phyloP scores from a whole-genome alignment of 75 land plant species.

The Pinus tabuliformis region DNA sequence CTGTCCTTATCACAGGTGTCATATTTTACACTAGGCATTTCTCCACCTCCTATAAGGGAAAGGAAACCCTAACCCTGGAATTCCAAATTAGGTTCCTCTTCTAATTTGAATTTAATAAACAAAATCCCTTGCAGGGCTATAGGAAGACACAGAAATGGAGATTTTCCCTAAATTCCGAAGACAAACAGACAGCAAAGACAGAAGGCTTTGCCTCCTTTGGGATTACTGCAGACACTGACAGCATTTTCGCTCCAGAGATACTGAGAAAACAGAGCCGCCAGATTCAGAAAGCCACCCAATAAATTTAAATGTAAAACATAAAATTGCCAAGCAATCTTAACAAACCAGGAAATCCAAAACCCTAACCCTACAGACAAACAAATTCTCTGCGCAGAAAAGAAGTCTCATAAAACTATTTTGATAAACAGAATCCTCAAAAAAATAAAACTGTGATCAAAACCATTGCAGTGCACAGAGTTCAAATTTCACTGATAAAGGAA shows the following conservation, averaged over 20 bases:
- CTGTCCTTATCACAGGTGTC: slow-evolving; percentile 11
- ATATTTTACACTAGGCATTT: not conserved
- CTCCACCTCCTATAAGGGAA: not conserved
- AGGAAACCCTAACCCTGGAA: not conserved
- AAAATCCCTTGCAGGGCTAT: not conserved
- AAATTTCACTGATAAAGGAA: too few species aligned
- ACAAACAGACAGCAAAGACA: slow-evolving; percentile 4
- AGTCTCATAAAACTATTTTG: too few species aligned
- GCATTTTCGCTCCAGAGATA: not conserved
- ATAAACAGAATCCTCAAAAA: too few species aligned
- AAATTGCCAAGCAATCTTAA: too few species aligned
- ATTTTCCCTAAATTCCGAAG: slow-evolving; percentile 9
- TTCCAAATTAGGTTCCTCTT: not conserved
- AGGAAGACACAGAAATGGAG: not conserved
- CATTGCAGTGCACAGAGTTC: too few species aligned
- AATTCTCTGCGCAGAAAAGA: too few species aligned
- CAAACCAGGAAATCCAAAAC: too few species aligned
- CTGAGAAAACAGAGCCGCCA: too few species aligned
- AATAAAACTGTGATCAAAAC: too few species aligned
- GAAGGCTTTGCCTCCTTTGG: not conserved
- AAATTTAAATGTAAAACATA: too few species aligned
- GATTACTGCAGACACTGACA: not conserved
- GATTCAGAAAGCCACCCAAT: too few species aligned
- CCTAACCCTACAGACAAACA: too few species aligned
- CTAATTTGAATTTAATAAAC: not conserved